phyloP scores from a whole-genome alignment of 2,329 filamentous ascomycete species.

The Aspergillus pseudoglaucus region DNA sequence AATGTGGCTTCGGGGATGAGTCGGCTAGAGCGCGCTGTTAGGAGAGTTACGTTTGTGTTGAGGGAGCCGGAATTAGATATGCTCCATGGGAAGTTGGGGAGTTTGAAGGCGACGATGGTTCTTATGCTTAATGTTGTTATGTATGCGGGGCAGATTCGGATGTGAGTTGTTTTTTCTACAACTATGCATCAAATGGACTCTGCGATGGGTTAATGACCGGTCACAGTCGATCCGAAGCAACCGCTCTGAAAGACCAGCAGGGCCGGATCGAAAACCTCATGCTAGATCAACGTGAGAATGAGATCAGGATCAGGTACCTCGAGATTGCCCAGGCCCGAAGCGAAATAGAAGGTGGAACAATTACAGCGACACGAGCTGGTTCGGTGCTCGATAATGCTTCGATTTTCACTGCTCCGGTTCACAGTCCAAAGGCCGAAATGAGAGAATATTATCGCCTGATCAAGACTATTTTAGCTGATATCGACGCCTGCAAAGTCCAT shows the following conservation, averaged over 20 bases:
- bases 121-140: conserved; percentile 27
- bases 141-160: conserved; percentile 20
- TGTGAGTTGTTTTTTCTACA: background rate
- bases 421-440: background rate
- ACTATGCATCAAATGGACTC: too few relatives aligned
- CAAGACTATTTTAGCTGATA: background rate
- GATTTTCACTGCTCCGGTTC: too few relatives aligned
- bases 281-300: background rate
- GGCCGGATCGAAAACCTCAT: background rate
- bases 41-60: conserved; percentile 16
- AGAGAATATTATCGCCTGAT: background rate
- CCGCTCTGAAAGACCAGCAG: background rate
- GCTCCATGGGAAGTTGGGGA: conserved; percentile 23
- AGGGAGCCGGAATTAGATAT: conserved; percentile 18
- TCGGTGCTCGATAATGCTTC: too few relatives aligned
- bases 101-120: conserved; percentile 23
- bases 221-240: background rate
- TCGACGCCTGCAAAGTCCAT: background rate
- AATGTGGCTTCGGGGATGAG: background rate
- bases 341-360: too few relatives aligned
- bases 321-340: too few relatives aligned
- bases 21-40: conserved; percentile 1
- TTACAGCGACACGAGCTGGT: too few relatives aligned
- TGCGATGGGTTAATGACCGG: background rate
- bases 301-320: background rate